Conservation (phyloP, 2,329 filamentous ascomycete genomes). For the Allantophomopsis cytisporea region DNA sequence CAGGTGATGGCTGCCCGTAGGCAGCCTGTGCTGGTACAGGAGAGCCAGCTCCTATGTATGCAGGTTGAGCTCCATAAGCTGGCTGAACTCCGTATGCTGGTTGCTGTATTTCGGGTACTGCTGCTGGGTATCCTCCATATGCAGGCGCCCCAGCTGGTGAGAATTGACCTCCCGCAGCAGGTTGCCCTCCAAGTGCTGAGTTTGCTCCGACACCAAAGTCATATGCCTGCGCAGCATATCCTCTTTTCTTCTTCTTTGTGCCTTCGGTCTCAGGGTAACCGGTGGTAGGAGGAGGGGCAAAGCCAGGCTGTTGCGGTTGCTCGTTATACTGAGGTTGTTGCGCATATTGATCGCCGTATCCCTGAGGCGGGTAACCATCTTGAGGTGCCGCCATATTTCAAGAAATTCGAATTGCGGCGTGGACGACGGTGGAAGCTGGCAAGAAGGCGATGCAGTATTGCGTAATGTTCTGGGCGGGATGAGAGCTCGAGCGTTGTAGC, state of each 20-base stretch:
- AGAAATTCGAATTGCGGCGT: not conserved
- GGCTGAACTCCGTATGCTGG: conserved; percentile 13
- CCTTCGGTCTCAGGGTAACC: conserved; percentile 26
- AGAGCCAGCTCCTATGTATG: too few relatives aligned
- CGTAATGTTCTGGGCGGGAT: conserved; percentile 2
- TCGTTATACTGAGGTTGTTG: conserved; percentile 24
- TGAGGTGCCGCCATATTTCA: conserved; percentile 32
- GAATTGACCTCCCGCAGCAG: conserved; percentile 37
- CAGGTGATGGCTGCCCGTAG: conserved; percentile 19
- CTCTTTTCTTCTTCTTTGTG: conserved; percentile 76
- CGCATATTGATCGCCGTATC: conserved; percentile 31
- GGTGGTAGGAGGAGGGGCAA: conserved; percentile 14
- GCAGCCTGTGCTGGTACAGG: conserved; percentile 22
- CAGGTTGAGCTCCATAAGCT: conserved; percentile 11
- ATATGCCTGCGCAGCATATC: conserved; percentile 89
- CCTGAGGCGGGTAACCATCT: conserved; percentile 32
- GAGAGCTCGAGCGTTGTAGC: conserved; percentile 2
- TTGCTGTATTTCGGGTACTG: conserved; percentile 12
- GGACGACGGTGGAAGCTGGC: conserved; percentile 3
- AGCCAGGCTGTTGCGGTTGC: conserved; percentile 21
- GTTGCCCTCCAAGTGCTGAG: conserved; percentile 52
- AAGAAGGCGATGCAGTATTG: conserved; percentile 1
- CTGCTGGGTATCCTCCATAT: conserved; percentile 16
- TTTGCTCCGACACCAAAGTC: conserved; percentile 86
- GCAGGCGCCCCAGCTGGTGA: conserved; percentile 22